A percentile compares a stretch with the other conserved stretches of the same genome.
These are phyloP conservation scores for Hylodesmum podocarpum DNA, from an alignment of 306 rosid genomes.

Conservation along the genomic window DNA sequence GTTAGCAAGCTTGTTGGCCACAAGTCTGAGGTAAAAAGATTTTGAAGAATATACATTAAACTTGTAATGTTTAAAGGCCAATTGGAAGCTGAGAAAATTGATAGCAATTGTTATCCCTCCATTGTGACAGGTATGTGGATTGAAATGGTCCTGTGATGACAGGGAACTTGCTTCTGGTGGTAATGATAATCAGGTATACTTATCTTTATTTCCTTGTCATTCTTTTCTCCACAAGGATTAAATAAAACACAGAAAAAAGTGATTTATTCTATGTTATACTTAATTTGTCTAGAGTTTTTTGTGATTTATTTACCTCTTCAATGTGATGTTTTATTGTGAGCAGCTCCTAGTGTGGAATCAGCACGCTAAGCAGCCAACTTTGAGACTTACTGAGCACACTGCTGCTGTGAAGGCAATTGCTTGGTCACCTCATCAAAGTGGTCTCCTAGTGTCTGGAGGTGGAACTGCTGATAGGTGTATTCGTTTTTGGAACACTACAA, in stretches of 20 bases:
- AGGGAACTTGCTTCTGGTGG: conserved; percentile 99
- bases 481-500: conserved; percentile 98
- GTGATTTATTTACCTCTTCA: conserved; percentile 1
- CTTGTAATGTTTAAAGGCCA: neutral
- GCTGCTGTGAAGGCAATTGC: conserved; percentile 99
- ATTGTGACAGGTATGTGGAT: conserved; percentile 69
- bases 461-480: conserved; percentile 98
- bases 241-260: neutral
- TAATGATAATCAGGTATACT: conserved; percentile 89
- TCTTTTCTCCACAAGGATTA: neutral
- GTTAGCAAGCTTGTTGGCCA: conserved; percentile 87
- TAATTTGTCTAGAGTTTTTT: neutral
- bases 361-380: conserved; percentile 82
- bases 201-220: neutral
- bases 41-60: neutral
- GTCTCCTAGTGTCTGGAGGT: conserved; percentile 96
- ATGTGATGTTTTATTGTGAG: conserved; percentile 24
- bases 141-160: conserved; percentile 97
- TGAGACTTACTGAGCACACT: conserved; percentile 88
- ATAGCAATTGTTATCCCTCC: neutral
- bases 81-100: conserved; percentile 1
- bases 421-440: conserved; percentile 97
- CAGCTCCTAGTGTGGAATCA: conserved; percentile 98
- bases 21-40: conserved; percentile 81
- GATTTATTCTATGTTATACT: neutral